These are phyloP conservation scores for Sisymbrium altissimum DNA, from an alignment of 345 rosid species.

Conservation along the genomic window DNA sequence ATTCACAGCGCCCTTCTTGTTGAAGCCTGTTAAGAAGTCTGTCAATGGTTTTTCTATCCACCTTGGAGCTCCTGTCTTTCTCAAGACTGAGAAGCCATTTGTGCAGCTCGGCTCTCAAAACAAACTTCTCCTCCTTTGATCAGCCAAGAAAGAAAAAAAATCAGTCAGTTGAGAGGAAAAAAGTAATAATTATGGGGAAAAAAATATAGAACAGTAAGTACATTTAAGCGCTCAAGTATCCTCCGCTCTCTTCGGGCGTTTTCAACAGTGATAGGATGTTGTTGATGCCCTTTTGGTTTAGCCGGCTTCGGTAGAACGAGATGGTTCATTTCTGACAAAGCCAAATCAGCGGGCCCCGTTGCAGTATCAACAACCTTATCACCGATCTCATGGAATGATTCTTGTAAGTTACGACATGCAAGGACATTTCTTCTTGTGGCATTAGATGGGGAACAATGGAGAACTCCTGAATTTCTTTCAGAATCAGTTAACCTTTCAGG, in stretches of 20 bases:
- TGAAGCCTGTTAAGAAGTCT: conserved; percentile 77
- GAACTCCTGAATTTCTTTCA: conserved; percentile 41
- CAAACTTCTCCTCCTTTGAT: conserved; percentile 65
- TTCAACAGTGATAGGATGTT: conserved; percentile 54
- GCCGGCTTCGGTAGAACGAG: conserved; percentile 32
- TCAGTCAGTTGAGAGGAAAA: not conserved
- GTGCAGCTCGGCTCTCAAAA: conserved; percentile 74
- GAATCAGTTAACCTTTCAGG: conserved; percentile 33
- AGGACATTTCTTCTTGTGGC: conserved; percentile 30
- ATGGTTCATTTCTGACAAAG: conserved; percentile 37
- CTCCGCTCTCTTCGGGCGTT: conserved; percentile 75
- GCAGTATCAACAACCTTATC: conserved; percentile 35
- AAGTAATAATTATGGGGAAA: not conserved
- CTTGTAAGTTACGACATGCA: conserved; percentile 39
- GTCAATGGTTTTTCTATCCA: conserved; percentile 82
- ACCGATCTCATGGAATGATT: conserved; percentile 32
- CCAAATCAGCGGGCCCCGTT: conserved; percentile 35
- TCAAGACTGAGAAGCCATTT: conserved; percentile 82
- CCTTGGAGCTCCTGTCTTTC: conserved; percentile 61
- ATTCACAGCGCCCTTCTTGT: conserved; percentile 75
- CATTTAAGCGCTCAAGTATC: conserved; percentile 73
- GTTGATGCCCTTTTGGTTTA: conserved; percentile 39
- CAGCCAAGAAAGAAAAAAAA: conserved; percentile 27
- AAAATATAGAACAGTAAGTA: conserved; percentile 25
- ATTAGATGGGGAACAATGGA: conserved; percentile 33